Percentiles rank a stretch among this genome's conserved stretches.
phyloP scores from a whole-genome alignment of 2,329 filamentous ascomycete species.

The Phialemoniopsis sp. region DNA sequence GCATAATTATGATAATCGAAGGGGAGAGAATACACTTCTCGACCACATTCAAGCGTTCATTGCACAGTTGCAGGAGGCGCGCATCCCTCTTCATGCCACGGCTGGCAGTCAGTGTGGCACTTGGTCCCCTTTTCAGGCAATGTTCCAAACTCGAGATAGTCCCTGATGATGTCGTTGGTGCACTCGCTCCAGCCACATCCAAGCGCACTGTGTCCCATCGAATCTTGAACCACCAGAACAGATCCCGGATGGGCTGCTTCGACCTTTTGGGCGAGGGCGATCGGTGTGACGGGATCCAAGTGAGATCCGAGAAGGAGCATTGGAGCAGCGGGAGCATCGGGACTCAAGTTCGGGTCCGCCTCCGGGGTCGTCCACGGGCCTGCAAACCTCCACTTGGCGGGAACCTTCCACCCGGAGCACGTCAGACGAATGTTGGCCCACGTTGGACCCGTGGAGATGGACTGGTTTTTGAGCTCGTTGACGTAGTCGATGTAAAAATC shows the following conservation, averaged over 20 bases:
- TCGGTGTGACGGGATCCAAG: conserved; percentile 8
- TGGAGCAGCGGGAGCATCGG: conserved; percentile 5
- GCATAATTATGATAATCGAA: too few relatives aligned
- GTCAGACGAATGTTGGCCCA: conserved; percentile 19
- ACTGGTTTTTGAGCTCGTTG: too few relatives aligned
- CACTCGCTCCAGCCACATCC: conserved; percentile 8
- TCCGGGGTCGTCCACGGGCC: conserved; percentile 13
- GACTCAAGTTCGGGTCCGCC: conserved; percentile 5
- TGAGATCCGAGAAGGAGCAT: conserved; percentile 5
- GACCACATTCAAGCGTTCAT: too few relatives aligned
- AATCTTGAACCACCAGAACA: conserved; percentile 6
- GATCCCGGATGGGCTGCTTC: conserved; percentile 7
- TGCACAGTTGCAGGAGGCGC: too few relatives aligned
- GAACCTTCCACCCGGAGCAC: conserved; percentile 17
- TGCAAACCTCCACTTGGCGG: conserved; percentile 16
- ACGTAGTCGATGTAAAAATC: too few relatives aligned
- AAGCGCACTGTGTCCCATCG: conserved; percentile 7
- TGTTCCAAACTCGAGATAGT: conserved; percentile 7
- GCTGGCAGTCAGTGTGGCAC: neutral
- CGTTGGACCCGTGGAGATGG: neutral
- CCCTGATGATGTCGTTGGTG: conserved; percentile 7
- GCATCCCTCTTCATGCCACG: neutral
- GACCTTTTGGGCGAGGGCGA: conserved; percentile 3
- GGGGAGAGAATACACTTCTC: too few relatives aligned
- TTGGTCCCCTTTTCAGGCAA: conserved; percentile 2